Conservation (phyloP, 129 eudicot genomes). For the Ambrosia trifida region DNA sequence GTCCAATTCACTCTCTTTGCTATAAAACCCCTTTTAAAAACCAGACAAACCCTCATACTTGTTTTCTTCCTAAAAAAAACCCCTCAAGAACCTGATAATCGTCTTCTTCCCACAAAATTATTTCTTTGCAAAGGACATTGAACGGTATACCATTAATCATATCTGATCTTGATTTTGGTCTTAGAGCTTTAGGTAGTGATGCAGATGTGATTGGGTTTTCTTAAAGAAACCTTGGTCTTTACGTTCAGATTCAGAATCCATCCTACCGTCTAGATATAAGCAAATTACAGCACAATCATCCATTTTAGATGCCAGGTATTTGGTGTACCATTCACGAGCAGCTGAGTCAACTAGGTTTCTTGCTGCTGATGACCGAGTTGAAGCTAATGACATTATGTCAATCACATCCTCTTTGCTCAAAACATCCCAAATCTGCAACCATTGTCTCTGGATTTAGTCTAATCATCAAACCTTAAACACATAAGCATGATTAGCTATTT, state of each 20-base stretch:
- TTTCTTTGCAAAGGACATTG: too few species aligned
- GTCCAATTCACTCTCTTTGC: too few species aligned
- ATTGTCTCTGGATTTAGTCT: not conserved
- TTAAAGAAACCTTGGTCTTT: constrained; percentile 76
- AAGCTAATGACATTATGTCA: constrained; percentile 67
- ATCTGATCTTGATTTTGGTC: too few species aligned
- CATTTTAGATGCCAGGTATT: constrained; percentile 91
- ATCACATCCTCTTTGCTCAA: constrained; percentile 93
- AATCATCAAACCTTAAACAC: not conserved
- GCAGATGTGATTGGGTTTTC: too few species aligned
- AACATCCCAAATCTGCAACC: constrained; percentile 87
- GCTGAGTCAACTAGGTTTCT: constrained; percentile 78
- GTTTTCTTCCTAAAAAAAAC: too few species aligned
- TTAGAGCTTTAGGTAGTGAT: too few species aligned
- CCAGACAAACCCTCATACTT: too few species aligned
- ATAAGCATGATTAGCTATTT: not conserved
- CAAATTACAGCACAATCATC: constrained; percentile 97
- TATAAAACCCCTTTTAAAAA: too few species aligned
- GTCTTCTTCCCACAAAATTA: too few species aligned
- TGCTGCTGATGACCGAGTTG: constrained; percentile 87
- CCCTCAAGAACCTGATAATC: too few species aligned
- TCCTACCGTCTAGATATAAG: constrained; percentile 74
- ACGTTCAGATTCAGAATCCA: constrained; percentile 81
- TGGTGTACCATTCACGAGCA: constrained; percentile 87
- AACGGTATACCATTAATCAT: too few species aligned